phyloP scores from a whole-genome alignment of 2,329 filamentous ascomycete species.

The Neofusicoccum laricinum region DNA sequence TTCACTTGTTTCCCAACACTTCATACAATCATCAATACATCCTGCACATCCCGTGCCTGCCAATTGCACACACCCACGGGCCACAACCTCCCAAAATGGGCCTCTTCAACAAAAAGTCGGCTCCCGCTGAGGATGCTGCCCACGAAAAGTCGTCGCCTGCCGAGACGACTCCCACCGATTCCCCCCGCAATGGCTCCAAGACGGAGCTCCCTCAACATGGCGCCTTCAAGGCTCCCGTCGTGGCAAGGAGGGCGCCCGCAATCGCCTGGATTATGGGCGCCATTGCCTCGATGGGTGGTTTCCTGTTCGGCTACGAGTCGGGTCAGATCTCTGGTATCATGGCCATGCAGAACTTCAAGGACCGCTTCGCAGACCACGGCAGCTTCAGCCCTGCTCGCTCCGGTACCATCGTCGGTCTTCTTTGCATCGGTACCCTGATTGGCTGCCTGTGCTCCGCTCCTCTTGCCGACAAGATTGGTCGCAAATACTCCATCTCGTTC shows the following conservation, averaged over 20 bases:
- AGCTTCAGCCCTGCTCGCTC: slow-evolving; percentile 31
- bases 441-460: slow-evolving; percentile 42
- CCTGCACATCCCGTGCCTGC: slow-evolving; percentile 10
- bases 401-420: slow-evolving; percentile 45
- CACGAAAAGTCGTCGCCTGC: slow-evolving; percentile 14
- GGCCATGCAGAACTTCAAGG: slow-evolving; percentile 49
- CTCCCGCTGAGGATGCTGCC: background rate
- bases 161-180: slow-evolving; percentile 15
- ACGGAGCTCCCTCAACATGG: background rate
- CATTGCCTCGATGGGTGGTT: slow-evolving; percentile 58
- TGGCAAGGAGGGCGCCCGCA: background rate
- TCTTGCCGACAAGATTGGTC: slow-evolving; percentile 54
- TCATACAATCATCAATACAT: background rate
- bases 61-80: background rate
- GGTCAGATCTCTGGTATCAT: slow-evolving; percentile 39
- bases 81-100: slow-evolving; percentile 10
- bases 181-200: slow-evolving; percentile 8
- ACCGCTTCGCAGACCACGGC: slow-evolving; percentile 49
- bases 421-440: slow-evolving; percentile 41
- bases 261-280: slow-evolving; percentile 52
- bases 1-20: slow-evolving; percentile 9
- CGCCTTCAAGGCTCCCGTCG: background rate
- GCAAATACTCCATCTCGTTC: slow-evolving; percentile 48
- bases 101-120: slow-evolving; percentile 17
- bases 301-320: slow-evolving; percentile 64